phyloP scores from a whole-genome alignment of 441 rosid species.

The Theobroma grandiflorum region DNA sequence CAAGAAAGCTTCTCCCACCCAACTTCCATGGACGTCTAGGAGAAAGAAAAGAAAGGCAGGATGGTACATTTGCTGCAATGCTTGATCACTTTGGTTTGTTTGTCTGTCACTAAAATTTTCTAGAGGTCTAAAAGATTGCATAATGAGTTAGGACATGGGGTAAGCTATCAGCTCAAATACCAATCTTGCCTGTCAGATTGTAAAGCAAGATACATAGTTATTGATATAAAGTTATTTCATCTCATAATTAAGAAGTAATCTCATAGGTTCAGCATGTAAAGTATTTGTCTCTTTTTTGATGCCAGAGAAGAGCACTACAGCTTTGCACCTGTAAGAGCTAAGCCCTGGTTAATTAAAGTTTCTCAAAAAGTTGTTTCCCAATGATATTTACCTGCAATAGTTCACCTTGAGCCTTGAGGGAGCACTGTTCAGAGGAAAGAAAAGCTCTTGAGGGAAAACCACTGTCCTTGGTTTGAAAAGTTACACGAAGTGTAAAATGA shows the following conservation, averaged over 20 bases:
- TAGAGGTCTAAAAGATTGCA: background rate
- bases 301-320: background rate
- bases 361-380: too few relatives aligned
- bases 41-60: conserved; percentile 2
- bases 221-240: background rate
- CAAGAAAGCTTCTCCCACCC: conserved; percentile 17
- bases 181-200: background rate
- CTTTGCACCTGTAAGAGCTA: background rate
- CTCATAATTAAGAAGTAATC: background rate
- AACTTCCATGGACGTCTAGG: conserved; percentile 13
- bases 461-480: too few relatives aligned
- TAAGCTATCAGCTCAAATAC: background rate
- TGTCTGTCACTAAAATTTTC: background rate
- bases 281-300: too few relatives aligned
- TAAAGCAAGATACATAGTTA: too few relatives aligned
- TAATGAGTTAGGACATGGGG: background rate
- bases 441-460: too few relatives aligned
- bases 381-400: too few relatives aligned
- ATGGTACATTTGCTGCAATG: background rate
- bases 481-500: too few relatives aligned
- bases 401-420: too few relatives aligned
- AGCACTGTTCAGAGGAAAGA: too few relatives aligned
- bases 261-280: too few relatives aligned
- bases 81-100: background rate
- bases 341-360: too few relatives aligned